A percentile compares a stretch with the other conserved stretches of the same genome.
phyloP scores from a whole-genome alignment of 1,284 basidiomycete species.

The Apiotrichum sp. region DNA sequence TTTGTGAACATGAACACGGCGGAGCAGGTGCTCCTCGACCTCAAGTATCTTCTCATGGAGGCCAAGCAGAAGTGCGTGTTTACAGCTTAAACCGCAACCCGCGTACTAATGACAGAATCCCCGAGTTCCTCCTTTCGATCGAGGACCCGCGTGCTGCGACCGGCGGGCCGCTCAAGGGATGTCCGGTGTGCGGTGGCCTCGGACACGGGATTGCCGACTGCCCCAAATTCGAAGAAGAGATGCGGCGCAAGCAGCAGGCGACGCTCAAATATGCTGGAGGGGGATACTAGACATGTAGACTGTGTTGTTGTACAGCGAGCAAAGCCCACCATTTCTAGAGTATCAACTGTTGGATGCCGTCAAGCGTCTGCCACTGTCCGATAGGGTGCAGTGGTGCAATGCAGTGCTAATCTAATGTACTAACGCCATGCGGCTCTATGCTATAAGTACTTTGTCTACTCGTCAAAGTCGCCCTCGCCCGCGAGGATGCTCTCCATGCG shows the following conservation, averaged over 20 bases:
- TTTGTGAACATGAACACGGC: conserved; percentile 97
- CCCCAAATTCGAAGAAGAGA: conserved; percentile 91
- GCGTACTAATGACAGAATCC: conserved; percentile 60
- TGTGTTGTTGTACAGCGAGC: no score
- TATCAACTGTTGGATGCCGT: not conserved
- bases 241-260: conserved; percentile 57
- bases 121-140: conserved; percentile 85
- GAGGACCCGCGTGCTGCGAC: conserved; percentile 83
- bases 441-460: conserved; percentile 16
- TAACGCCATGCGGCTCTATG: not conserved
- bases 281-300: conserved; percentile 49
- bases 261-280: conserved; percentile 54
- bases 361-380: no score
- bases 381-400: not conserved
- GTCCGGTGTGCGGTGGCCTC: conserved; percentile 93
- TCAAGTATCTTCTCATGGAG: conserved; percentile 95
- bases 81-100: not conserved
- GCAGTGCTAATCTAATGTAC: not conserved
- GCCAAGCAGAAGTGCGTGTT: conserved; percentile 87
- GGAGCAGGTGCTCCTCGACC: conserved; percentile 90
- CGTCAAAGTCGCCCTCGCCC: conserved; percentile 44
- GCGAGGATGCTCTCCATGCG: conserved; percentile 63
- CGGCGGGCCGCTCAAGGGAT: conserved; percentile 72
- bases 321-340: no score
- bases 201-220: conserved; percentile 91